A percentile compares a stretch with the other conserved stretches of the same genome.
Conservation (phyloP, 208 protist genomes). For the Trypanosoma lewisi region DNA sequence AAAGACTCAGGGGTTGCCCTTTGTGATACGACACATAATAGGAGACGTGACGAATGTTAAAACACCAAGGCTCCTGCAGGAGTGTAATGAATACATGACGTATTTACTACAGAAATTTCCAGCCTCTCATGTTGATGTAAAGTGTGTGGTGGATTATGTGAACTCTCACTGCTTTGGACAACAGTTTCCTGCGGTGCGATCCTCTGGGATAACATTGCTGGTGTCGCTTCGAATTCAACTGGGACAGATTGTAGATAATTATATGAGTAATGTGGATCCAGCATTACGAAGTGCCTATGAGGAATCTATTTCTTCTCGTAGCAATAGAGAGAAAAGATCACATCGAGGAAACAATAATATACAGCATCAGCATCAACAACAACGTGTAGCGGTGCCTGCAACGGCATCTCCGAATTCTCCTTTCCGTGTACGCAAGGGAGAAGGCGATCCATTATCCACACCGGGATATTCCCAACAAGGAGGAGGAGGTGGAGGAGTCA, state of each 20-base stretch:
- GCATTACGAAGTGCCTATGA: slow-evolving; percentile 20
- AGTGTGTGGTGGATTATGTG: slow-evolving; percentile 61
- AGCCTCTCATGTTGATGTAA: slow-evolving; percentile 34
- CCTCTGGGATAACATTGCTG: slow-evolving; percentile 47
- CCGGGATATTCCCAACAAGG: background rate
- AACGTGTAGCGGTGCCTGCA: too few relatives aligned
- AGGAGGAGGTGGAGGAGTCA: background rate
- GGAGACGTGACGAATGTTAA: slow-evolving; percentile 40
- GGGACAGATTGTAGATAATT: slow-evolving; percentile 16
- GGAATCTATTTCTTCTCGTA: slow-evolving; percentile 18
- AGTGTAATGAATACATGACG: slow-evolving; percentile 67
- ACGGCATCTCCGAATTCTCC: slow-evolving; percentile 1
- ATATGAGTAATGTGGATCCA: slow-evolving; percentile 14
- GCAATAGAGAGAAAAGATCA: slow-evolving; percentile 17
- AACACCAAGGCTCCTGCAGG: slow-evolving; percentile 70
- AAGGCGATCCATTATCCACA: too few relatives aligned
- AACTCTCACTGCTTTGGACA: slow-evolving; percentile 57
- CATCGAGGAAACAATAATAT: slow-evolving; percentile 21
- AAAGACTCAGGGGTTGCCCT: slow-evolving; percentile 42
- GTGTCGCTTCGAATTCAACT: slow-evolving; percentile 27
- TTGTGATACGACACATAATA: slow-evolving; percentile 75
- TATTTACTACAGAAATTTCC: slow-evolving; percentile 32
- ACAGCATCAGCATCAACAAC: background rate
- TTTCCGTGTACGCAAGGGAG: background rate
- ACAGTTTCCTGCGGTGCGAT: slow-evolving; percentile 36